Conservation (phyloP, 2,329 filamentous ascomycete genomes). For the Stagonosporopsis tanaceti region DNA sequence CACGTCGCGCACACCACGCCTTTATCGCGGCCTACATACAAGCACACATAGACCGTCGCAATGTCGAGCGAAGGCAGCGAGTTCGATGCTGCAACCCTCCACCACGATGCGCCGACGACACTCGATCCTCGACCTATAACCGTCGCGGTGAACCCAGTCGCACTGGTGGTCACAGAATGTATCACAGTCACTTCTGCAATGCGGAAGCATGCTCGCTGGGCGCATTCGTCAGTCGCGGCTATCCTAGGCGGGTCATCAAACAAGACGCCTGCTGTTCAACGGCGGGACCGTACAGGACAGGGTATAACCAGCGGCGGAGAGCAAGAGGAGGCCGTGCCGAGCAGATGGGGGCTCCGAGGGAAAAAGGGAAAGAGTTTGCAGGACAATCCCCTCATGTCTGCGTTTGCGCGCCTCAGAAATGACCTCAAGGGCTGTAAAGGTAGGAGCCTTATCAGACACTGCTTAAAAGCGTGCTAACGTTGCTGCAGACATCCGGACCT, state of each 20-base stretch:
- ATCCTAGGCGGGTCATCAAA: slow-evolving; percentile 80
- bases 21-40: slow-evolving; percentile 21
- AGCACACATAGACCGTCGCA: slow-evolving; percentile 14
- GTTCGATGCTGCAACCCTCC: slow-evolving; percentile 30
- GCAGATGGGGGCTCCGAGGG: slow-evolving; percentile 90
- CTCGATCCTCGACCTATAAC: slow-evolving; percentile 58
- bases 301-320: slow-evolving; percentile 46
- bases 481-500: slow-evolving; percentile 76
- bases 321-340: slow-evolving; percentile 70
- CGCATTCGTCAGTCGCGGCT: slow-evolving; percentile 93
- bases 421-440: slow-evolving; percentile 87
- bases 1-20: slow-evolving; percentile 27
- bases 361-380: slow-evolving; percentile 98
- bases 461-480: slow-evolving; percentile 31
- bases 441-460: slow-evolving; percentile 47
- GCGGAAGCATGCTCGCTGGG: slow-evolving; percentile 95
- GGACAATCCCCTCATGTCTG: slow-evolving; percentile 94
- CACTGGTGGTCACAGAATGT: slow-evolving; percentile 96
- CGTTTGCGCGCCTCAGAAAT: slow-evolving; percentile 86
- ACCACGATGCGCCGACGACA: slow-evolving; percentile 34
- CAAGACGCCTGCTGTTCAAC: slow-evolving; percentile 49
- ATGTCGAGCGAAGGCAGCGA: slow-evolving; percentile 44
- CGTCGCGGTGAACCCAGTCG: slow-evolving; percentile 88
- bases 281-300: slow-evolving; percentile 46
- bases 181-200: slow-evolving; percentile 98